Conservation (phyloP, 768 basidiomycete species). For the Suillus americanus region DNA sequence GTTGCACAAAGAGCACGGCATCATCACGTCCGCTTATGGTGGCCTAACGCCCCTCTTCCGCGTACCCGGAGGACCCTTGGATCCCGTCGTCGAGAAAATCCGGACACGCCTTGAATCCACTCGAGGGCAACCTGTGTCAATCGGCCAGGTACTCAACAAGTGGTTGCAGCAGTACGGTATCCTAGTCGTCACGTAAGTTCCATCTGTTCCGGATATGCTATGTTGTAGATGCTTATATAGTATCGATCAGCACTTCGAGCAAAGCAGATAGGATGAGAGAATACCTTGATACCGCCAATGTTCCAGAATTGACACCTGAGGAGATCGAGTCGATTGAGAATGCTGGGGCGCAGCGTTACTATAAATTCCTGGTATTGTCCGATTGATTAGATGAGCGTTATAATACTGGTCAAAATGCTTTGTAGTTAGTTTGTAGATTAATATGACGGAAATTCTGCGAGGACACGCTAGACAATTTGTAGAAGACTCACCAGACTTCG, state of each 20-base stretch:
- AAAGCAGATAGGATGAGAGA: constrained; percentile 23
- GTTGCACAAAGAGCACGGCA: constrained; percentile 18
- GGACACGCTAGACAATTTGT: not conserved
- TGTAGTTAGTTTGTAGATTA: not conserved
- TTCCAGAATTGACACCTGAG: constrained; percentile 23
- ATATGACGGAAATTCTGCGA: not conserved
- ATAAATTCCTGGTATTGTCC: constrained; percentile 9
- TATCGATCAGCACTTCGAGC: constrained; percentile 18
- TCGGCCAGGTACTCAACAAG: constrained; percentile 18
- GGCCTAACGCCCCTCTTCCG: constrained; percentile 18
- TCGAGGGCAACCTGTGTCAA: constrained; percentile 15
- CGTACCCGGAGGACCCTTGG: constrained; percentile 12
- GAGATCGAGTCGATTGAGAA: constrained; percentile 23
- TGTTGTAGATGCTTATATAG: not conserved
- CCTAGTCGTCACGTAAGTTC: constrained; percentile 1
- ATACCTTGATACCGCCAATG: constrained; percentile 17
- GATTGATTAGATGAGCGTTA: not conserved
- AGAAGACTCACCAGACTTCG: too few relatives aligned
- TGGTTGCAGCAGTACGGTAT: constrained; percentile 17
- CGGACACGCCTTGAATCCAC: constrained; percentile 16
- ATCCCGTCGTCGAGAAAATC: constrained; percentile 30
- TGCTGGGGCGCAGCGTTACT: constrained; percentile 17
- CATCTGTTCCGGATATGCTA: not conserved
- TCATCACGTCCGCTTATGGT: constrained; percentile 30
- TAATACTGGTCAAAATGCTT: not conserved